These are phyloP conservation scores for Calvatia gigantea DNA, from an alignment of 768 basidiomycete species.

Conservation along the genomic window DNA sequence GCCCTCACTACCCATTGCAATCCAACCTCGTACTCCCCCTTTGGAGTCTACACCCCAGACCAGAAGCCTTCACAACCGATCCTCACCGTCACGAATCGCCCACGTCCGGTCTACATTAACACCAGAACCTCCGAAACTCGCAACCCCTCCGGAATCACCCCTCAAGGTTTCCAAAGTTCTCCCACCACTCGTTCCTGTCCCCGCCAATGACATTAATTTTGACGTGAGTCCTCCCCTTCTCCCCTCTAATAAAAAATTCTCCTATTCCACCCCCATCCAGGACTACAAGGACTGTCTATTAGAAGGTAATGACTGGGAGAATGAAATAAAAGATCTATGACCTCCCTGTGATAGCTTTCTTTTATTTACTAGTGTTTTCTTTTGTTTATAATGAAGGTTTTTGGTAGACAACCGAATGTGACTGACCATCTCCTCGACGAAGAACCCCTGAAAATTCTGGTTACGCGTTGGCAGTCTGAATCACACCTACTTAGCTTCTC, in stretches of 20 bases:
- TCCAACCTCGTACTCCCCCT: neutral
- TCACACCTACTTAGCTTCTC: neutral
- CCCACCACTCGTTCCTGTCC: constrained; percentile 21
- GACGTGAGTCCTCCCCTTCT: constrained; percentile 15
- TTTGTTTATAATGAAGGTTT: neutral
- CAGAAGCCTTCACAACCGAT: neutral
- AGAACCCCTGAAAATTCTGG: neutral
- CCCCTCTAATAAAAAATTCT: neutral
- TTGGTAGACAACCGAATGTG: neutral
- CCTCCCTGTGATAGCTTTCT: neutral
- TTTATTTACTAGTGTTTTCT: neutral
- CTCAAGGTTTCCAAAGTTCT: constrained; percentile 18
- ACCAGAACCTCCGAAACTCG: neutral
- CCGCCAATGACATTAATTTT: constrained; percentile 16
- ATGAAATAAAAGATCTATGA: constrained; percentile 25
- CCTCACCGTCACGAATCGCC: neutral
- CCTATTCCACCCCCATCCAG: too few relatives aligned
- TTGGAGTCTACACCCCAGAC: neutral
- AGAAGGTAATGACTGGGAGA: constrained; percentile 28
- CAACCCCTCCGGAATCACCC: constrained; percentile 3
- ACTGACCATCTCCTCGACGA: neutral
- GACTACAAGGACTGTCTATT: constrained; percentile 35
- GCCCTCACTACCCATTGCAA: neutral
- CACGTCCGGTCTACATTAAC: too few relatives aligned
- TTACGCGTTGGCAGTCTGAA: neutral